Conservation (phyloP, 495 filamentous ascomycete species). For the Penicillium chermesinum region DNA sequence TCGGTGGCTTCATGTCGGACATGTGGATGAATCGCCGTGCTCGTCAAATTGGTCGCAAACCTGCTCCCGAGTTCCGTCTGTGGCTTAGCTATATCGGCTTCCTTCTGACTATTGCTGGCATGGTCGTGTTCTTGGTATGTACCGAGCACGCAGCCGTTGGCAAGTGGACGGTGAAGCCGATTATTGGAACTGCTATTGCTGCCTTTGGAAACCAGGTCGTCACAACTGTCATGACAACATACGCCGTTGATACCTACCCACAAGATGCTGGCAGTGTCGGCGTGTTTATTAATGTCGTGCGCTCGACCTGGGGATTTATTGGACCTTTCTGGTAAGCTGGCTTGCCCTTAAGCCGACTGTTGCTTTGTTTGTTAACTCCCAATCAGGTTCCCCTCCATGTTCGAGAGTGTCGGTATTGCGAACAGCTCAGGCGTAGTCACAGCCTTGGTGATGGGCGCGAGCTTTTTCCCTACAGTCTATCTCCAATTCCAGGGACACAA, state of each 20-base stretch:
- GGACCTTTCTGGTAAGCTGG: slow-evolving; percentile 51
- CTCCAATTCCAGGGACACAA: slow-evolving; percentile 33
- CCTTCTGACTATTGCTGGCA: slow-evolving; percentile 41
- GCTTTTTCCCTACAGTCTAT: slow-evolving; percentile 39
- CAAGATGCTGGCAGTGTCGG: slow-evolving; percentile 47
- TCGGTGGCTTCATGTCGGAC: slow-evolving; percentile 48
- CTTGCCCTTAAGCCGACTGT: not conserved
- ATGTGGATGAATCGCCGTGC: slow-evolving; percentile 46
- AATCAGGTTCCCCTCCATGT: slow-evolving; percentile 45
- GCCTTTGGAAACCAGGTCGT: slow-evolving; percentile 53
- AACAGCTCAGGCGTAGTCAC: slow-evolving; percentile 38
- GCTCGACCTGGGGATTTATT: slow-evolving; percentile 55
- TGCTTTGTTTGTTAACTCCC: not conserved
- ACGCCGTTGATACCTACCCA: slow-evolving; percentile 51
- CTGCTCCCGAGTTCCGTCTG: slow-evolving; percentile 42
- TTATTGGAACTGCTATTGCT: slow-evolving; percentile 48
- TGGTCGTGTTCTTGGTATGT: slow-evolving; percentile 48
- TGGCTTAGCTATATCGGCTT: slow-evolving; percentile 52
- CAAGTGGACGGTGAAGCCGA: slow-evolving; percentile 43
- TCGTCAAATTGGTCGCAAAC: slow-evolving; percentile 25
- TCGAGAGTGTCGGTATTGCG: slow-evolving; percentile 42
- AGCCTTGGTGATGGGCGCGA: slow-evolving; percentile 39
- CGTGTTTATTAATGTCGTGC: slow-evolving; percentile 53
- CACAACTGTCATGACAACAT: slow-evolving; percentile 53
- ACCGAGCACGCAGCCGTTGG: slow-evolving; percentile 35